phyloP scores from a whole-genome alignment of 257 asterid genomes.

The Solanum arcanum region DNA sequence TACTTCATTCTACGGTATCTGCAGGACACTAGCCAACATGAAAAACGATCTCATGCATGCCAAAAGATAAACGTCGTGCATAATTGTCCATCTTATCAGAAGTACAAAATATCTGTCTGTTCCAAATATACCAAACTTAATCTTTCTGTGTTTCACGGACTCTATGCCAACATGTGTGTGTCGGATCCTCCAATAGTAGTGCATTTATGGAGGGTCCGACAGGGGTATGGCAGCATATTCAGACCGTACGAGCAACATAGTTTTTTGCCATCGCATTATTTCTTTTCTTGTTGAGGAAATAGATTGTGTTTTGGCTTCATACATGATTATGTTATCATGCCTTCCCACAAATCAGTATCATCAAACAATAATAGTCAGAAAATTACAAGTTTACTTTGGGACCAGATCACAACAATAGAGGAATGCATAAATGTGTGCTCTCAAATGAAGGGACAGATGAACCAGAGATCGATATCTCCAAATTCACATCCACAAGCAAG shows the following conservation, averaged over 20 bases:
- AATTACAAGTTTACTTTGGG: neutral
- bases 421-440: neutral
- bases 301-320: neutral
- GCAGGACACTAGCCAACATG: neutral
- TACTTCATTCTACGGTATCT: neutral
- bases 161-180: neutral
- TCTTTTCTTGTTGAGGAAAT: neutral
- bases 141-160: neutral
- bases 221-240: neutral
- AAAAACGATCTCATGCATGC: neutral
- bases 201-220: neutral
- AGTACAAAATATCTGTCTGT: too few relatives aligned
- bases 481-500: neutral
- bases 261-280: neutral
- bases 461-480: neutral
- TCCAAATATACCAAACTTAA: neutral
- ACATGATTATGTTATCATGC: neutral
- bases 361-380: neutral
- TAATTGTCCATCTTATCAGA: neutral
- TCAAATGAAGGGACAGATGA: neutral
- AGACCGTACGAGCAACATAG: neutral
- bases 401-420: neutral
- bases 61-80: neutral
- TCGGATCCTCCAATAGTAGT: neutral
- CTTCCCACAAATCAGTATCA: neutral